Base-by-base conservation (phyloP, 2,329 filamentous ascomycete genomes). In the Arthroderma sp. region DNA sequence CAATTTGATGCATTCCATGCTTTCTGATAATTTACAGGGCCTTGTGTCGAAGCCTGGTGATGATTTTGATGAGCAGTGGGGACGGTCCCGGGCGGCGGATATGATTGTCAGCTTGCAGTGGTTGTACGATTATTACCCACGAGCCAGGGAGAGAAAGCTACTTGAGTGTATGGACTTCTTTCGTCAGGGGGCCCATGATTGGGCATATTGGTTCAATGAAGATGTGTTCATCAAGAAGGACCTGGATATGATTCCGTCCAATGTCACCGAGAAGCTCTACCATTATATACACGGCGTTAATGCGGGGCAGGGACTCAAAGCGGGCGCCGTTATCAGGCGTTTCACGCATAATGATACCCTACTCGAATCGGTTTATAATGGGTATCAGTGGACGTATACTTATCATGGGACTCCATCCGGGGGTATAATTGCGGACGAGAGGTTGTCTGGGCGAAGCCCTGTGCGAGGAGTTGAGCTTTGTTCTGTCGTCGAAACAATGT, bases 1-100 rank as follows among this genome's bases (percentile, higher is more conserved):
- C 33, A 53, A 58, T 3, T 56, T 78, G 3, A 69, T 70, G 53
- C 66, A 78, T 50, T 57, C 56, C 30, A 80, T 80, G 75, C 63
- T 80, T 11, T 59, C 64, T 44, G 56, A 76, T 45, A 68, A 75
- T 50, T 69, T 68, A 38, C 67, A 66, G 1, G 75, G 75, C 0
- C 68, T 73, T 43, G 57, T 72, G 10, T 62, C 63, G 42, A 68
- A 69, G 29, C 53, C 59, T 1, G 64, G 64, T 2, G 66, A 71
- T 45, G 54, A 62, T 8, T 66, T 72, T 28, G 64, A 68, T 44
- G 56, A 59, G 31, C 55, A 58, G 32, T 69, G 66, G 66, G 61
- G 61, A 29, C 53, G 58, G 29, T 61, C 64, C 8, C 53, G 68
- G 30, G 58, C 58, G 29, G 59, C 64, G 10, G 70, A 73, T 50